phyloP scores from a whole-genome alignment of 192 early-diverging fungal species.

The Spizellomyces sp. region DNA sequence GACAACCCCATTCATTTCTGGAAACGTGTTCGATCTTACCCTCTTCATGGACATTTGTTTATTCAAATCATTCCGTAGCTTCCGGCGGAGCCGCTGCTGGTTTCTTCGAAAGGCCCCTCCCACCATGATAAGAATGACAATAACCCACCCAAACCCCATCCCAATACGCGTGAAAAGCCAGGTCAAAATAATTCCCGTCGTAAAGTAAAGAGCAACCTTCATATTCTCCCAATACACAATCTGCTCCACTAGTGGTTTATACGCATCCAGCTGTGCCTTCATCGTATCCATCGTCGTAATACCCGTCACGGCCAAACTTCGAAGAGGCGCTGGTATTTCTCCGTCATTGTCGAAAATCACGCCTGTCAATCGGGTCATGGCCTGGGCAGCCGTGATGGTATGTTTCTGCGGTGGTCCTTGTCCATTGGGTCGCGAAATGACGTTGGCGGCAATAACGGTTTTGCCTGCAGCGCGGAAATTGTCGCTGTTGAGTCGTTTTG shows the following conservation, averaged over 20 bases:
- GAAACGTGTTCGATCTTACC: constrained; percentile 4
- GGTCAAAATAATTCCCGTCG: constrained; percentile 23
- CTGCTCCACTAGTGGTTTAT: constrained; percentile 32
- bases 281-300: constrained; percentile 24
- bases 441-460: constrained; percentile 22
- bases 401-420: background rate
- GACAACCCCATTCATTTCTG: background rate
- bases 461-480: constrained; percentile 19
- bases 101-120: constrained; percentile 27
- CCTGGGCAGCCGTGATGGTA: background rate
- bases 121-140: constrained; percentile 27
- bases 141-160: constrained; percentile 28
- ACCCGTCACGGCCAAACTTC: background rate
- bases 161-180: constrained; percentile 32
- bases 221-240: constrained; percentile 37
- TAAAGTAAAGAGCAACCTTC: constrained; percentile 27
- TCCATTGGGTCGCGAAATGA: background rate
- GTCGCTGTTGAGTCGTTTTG: background rate
- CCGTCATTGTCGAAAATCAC: constrained; percentile 33
- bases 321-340: constrained; percentile 22
- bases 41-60: constrained; percentile 20
- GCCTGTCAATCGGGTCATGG: constrained; percentile 25
- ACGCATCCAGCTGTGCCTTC: constrained; percentile 12
- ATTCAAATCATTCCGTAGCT: constrained; percentile 25
- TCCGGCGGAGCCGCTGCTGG: constrained; percentile 22